Base-by-base conservation (phyloP, 257 asterid genomes). In the Thymus mandschuricus region DNA sequence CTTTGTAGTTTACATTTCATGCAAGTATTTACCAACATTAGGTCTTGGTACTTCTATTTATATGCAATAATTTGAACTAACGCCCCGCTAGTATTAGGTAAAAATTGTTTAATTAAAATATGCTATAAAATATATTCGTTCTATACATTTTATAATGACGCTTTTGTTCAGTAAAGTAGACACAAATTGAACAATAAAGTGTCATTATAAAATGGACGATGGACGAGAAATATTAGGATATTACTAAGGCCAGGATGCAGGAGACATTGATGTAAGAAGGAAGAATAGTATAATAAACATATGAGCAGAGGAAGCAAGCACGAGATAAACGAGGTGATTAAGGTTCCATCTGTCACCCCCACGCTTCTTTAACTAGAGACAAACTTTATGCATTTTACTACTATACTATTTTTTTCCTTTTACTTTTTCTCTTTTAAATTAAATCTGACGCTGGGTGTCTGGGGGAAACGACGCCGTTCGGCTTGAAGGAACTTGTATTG, bases 261-360 rank as follows among this genome's bases (percentile, higher is more conserved):
- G 41, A 38, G 45, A 43, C 41, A 56, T 55, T 43, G 66, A 61
- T 61, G 52, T 61, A 61, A 50, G 57, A 28, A 34, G 76, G 55
- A 34, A 60, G 55, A 5, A 21, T 58, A 56, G 57, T 40, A 21
- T 21, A 60, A 27, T 12, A 75, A 48, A 59, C 15, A 40, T 57
- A 28, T 74, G 44, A 38, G 6, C 1, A 38, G 9, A 27, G 4
- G 8, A 8, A 33, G 50, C 13, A 55, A 66, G 60, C 81, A 67
- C 71, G 75, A 60, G 77, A 51, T 21, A 60, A 67, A 72, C 73
- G 69, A 31, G 55, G 64, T 10, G 35, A 4, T 38, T 56, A 41
- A 27, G 3, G 58, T 38, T 49, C 31, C 6, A 34, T 2, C 5
- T 43, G 63, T 21, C 66, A 51, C 31, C 8, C 52, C 50, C 61